Evolutionary conservation across 257 asterid genomes (phyloP).

Genomic region (Solanum infundibuliforme): DNA sequence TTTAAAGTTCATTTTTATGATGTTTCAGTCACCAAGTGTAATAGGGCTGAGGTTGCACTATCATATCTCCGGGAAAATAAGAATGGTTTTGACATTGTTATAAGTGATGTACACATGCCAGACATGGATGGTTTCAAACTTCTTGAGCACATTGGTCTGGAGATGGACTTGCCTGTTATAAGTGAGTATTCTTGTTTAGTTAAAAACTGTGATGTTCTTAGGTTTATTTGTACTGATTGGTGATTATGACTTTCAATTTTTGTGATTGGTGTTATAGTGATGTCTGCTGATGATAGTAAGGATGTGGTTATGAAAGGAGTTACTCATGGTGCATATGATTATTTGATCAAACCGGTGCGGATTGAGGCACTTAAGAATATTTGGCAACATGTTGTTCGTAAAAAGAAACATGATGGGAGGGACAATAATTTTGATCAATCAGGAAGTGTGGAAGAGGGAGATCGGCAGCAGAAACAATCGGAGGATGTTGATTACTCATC

Average conservation of each 20-base stretch:
- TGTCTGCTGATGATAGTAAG: conserved; percentile 94
- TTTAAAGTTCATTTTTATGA: background rate
- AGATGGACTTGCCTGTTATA: conserved; percentile 96
- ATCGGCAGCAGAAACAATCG: conserved; percentile 36
- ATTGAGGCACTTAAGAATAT: conserved; percentile 94
- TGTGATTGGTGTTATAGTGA: conserved; percentile 44
- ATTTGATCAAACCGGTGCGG: conserved; percentile 83
- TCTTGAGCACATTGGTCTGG: conserved; percentile 76
- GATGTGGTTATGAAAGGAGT: conserved; percentile 92
- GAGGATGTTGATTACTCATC: conserved; percentile 75
- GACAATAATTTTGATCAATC: conserved; percentile 64
- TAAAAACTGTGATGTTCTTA: background rate
- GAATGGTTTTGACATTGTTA: conserved; percentile 68
- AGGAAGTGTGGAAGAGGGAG: conserved; percentile 61
- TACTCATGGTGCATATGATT: conserved; percentile 93
- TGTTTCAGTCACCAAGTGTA: conserved; percentile 62
- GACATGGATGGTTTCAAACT: conserved; percentile 97
- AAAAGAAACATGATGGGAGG: conserved; percentile 59
- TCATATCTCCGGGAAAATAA: conserved; percentile 53
- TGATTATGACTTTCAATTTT: background rate
- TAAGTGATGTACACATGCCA: conserved; percentile 98
- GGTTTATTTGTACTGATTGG: background rate
- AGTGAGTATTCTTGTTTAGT: conserved; percentile 37
- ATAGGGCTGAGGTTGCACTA: conserved; percentile 78
- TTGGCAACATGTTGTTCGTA: conserved; percentile 97